phyloP scores from a whole-genome alignment of 2,329 filamentous ascomycete species.

The Fusarium sarcochroum region DNA sequence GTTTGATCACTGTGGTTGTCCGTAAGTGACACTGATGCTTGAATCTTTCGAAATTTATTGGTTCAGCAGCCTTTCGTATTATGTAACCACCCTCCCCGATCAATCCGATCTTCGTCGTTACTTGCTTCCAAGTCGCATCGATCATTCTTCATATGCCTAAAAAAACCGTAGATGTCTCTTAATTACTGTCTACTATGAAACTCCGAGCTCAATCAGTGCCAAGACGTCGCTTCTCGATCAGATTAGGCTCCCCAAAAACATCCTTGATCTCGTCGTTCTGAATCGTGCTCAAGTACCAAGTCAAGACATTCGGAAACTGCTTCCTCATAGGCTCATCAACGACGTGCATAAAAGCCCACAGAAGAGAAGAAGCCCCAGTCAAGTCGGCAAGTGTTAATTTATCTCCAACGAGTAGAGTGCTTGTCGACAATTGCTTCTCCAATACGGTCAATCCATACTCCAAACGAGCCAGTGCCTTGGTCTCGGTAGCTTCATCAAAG shows the following conservation, averaged over 20 bases:
- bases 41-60: too few relatives aligned
- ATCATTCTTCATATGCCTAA: too few relatives aligned
- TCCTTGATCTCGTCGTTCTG: background rate
- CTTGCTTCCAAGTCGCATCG: too few relatives aligned
- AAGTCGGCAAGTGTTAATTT: conserved; percentile 7
- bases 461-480: background rate
- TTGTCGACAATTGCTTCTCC: background rate
- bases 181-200: background rate
- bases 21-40: too few relatives aligned
- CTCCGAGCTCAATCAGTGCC: background rate
- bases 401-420: background rate
- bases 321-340: conserved; percentile 14
- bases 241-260: background rate
- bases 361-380: background rate
- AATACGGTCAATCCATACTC: background rate
- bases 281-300: conserved; percentile 4
- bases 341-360: conserved; percentile 8
- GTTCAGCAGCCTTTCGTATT: too few relatives aligned
- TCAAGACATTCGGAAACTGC: conserved; percentile 1
- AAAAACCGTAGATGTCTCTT: too few relatives aligned
- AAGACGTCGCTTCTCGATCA: background rate
- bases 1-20: too few relatives aligned
- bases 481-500: background rate
- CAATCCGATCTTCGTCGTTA: too few relatives aligned
- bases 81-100: too few relatives aligned